phyloP scores from a whole-genome alignment of 805 yeast species.

The Nakazawaea wyomingensis region DNA sequence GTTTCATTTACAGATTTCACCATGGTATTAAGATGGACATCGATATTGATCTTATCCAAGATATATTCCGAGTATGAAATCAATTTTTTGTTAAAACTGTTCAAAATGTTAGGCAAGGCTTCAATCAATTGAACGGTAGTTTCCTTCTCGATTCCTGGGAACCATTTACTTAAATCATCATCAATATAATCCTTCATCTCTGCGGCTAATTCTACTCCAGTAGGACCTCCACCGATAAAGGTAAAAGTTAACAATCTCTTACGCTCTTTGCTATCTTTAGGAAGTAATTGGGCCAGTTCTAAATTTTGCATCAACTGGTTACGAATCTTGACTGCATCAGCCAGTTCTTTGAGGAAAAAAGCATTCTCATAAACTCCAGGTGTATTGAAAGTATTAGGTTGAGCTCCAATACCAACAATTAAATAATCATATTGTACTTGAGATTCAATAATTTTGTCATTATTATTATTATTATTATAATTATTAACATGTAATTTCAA shows the following conservation, averaged over 20 bases:
- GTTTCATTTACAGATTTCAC: slow-evolving; percentile 77
- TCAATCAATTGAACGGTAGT: slow-evolving; percentile 82
- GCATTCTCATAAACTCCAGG: slow-evolving; percentile 92
- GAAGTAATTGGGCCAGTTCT: slow-evolving; percentile 81
- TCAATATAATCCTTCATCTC: slow-evolving; percentile 92
- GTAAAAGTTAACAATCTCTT: slow-evolving; percentile 80
- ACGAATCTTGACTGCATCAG: slow-evolving; percentile 83
- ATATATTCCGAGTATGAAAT: slow-evolving; percentile 77
- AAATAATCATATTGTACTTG: slow-evolving; percentile 69
- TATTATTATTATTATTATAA: no score
- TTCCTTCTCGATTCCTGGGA: slow-evolving; percentile 80
- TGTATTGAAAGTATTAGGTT: slow-evolving; percentile 89
- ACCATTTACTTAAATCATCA: slow-evolving; percentile 85
- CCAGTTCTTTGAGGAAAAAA: slow-evolving; percentile 82
- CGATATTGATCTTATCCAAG: slow-evolving; percentile 61
- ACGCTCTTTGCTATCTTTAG: slow-evolving; percentile 69
- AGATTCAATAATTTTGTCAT: no score
- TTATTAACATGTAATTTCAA: slow-evolving; percentile 32
- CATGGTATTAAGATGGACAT: slow-evolving; percentile 78
- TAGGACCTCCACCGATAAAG: slow-evolving; percentile 98
- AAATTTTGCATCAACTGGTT: slow-evolving; percentile 77
- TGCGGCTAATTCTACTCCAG: slow-evolving; percentile 97
- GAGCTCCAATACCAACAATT: slow-evolving; percentile 92
- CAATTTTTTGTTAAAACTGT: slow-evolving; percentile 63
- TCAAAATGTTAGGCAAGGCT: slow-evolving; percentile 85